phyloP scores from a whole-genome alignment of 805 yeast species.

The Wickerhamiella kazuoi region DNA sequence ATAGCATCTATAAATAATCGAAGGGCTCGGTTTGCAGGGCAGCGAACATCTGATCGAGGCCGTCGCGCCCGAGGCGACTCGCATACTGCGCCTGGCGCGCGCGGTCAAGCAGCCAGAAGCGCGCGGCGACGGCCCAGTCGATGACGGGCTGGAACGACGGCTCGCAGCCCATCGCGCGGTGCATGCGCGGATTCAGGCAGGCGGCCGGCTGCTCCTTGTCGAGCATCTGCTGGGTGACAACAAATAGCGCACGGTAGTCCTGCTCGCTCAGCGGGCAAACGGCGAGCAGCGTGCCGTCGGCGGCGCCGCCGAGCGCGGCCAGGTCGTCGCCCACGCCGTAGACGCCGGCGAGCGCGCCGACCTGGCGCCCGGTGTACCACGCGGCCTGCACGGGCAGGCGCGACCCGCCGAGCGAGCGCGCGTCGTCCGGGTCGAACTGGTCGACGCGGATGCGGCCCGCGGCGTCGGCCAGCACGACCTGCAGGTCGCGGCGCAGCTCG shows the following conservation, averaged over 20 bases:
- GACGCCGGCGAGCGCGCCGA: slow-evolving; percentile 16
- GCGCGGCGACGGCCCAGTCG: slow-evolving; percentile 15
- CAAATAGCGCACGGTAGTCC: slow-evolving; percentile 61
- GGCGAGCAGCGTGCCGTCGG: slow-evolving; percentile 63
- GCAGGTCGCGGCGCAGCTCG: slow-evolving; percentile 35
- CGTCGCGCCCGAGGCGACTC: slow-evolving; percentile 17
- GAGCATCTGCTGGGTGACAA: slow-evolving; percentile 69
- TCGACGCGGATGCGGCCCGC: slow-evolving; percentile 49
- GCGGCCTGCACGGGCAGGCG: slow-evolving; percentile 50
- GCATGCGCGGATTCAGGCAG: slow-evolving; percentile 56
- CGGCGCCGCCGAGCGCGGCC: slow-evolving; percentile 48
- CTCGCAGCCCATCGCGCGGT: slow-evolving; percentile 12
- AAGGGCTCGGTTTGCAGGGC: slow-evolving; percentile 8
- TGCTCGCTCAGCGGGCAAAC: slow-evolving; percentile 61
- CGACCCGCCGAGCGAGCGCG: slow-evolving; percentile 65
- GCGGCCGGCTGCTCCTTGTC: slow-evolving; percentile 58
- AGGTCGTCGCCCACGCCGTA: slow-evolving; percentile 19
- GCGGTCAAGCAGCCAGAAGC: slow-evolving; percentile 14
- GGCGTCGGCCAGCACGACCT: slow-evolving; percentile 50
- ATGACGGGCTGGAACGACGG: slow-evolving; percentile 13
- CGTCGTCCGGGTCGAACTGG: slow-evolving; percentile 86
- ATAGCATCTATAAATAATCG: slow-evolving; percentile 2
- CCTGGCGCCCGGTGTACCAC: slow-evolving; percentile 44
- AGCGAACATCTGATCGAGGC: slow-evolving; percentile 14
- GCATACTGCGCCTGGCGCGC: slow-evolving; percentile 15